Evolutionary conservation across 345 rosid genomes (phyloP).

Genomic region (Cochlearia excelsa): DNA sequence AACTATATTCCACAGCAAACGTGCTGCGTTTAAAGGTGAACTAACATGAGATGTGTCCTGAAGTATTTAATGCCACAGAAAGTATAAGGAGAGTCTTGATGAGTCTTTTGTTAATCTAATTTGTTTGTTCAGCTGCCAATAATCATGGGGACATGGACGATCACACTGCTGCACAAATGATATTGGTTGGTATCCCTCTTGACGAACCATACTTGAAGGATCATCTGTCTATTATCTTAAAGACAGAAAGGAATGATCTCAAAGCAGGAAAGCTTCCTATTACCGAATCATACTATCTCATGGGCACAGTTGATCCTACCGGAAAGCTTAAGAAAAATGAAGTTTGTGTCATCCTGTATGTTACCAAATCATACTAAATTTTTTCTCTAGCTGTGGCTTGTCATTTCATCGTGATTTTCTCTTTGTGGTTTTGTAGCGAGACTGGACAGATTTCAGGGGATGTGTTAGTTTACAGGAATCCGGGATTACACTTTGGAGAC

Average conservation of each 20-base stretch:
- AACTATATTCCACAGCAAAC: conserved; percentile 39
- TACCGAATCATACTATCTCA: conserved; percentile 64
- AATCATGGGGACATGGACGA: conserved; percentile 58
- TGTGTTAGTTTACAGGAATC: conserved; percentile 74
- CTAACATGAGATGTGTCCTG: neutral
- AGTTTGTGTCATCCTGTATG: conserved; percentile 84
- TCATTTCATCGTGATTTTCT: neutral
- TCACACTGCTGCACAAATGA: conserved; percentile 44
- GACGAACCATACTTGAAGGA: conserved; percentile 59
- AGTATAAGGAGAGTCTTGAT: no score
- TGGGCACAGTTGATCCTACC: conserved; percentile 90
- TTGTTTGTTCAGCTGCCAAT: conserved; percentile 45
- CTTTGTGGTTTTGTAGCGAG: conserved; percentile 41
- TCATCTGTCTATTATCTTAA: conserved; percentile 40
- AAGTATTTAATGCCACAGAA: conserved; percentile 2
- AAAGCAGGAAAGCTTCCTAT: conserved; percentile 58
- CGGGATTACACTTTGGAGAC: conserved; percentile 88
- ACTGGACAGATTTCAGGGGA: conserved; percentile 70
- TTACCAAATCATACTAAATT: neutral
- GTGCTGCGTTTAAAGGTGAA: conserved; percentile 57
- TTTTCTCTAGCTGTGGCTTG: neutral
- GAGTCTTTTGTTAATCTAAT: neutral
- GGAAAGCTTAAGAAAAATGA: conserved; percentile 54
- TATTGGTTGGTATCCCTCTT: conserved; percentile 64
- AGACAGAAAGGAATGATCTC: conserved; percentile 50